Base-by-base conservation (phyloP, 129 eudicot genomes). In the Lonicera japonica region DNA sequence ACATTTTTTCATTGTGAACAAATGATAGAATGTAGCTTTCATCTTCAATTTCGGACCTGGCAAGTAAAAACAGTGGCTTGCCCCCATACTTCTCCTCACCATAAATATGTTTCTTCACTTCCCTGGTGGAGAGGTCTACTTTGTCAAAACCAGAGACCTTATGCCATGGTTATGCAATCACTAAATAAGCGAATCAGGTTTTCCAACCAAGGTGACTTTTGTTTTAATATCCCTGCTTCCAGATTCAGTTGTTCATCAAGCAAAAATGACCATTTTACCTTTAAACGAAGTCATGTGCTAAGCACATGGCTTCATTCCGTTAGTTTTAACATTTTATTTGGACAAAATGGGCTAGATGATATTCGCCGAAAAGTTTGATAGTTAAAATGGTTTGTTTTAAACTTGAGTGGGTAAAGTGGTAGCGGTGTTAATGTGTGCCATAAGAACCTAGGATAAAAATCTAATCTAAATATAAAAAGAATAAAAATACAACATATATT, bases 211-310 rank as follows among this genome's bases (percentile, higher is more conserved):
- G 75, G 21, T 53, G 67, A 40, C 71, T 70, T 1, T 76, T 79
- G 58, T 78, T 82, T n/a, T 51, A 82, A 84, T 84, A 82, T 82
- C n/a, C 88, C 88, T 1, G 88, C 88, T 39, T 82, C 88, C 43
- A 82, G 61, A 11, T 82, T 82, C 11, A 78, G 74, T 25, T 82
- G 81, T 12, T 71, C 79, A 6, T 78, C 65, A n/a, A n/a, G n/a
- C n/a, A n/a, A n/a, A n/a, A n/a, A n/a, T n/a, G n/a, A n/a, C n/a
- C n/a, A n/a, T n/a, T n/a, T n/a, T n/a, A n/a, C n/a, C n/a, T n/a
- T n/a, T n/a, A n/a, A n/a, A n/a, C n/a, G n/a, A n/a, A n/a, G n/a
- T n/a, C n/a, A n/a, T n/a, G n/a, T n/a, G n/a, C n/a, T n/a, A n/a
- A n/a, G n/a, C n/a, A n/a, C n/a, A n/a, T n/a, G n/a, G n/a, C n/a